These are phyloP conservation scores for Diversispora eburnea DNA, from an alignment of 192 early-diverging fungal genomes.

Conservation along the genomic window DNA sequence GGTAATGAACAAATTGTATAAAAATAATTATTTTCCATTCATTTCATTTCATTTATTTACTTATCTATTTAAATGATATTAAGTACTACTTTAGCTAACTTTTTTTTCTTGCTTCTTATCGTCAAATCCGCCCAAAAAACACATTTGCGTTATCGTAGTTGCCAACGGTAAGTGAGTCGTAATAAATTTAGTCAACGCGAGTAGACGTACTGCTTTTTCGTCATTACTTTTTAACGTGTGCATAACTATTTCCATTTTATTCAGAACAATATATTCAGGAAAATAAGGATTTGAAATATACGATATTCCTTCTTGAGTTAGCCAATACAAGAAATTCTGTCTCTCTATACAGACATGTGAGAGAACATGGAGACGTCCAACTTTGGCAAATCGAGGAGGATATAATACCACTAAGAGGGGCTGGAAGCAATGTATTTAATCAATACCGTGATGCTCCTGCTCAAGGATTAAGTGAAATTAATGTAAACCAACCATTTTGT, in stretches of 20 bases:
- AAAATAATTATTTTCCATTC: background rate
- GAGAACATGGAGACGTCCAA: background rate
- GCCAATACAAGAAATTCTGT: conserved; percentile 1
- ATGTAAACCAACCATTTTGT: conserved; percentile 12
- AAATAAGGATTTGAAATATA: background rate
- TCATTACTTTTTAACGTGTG: conserved; percentile 23
- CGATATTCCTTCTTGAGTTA: background rate
- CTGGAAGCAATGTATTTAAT: background rate
- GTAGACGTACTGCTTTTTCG: conserved; percentile 7
- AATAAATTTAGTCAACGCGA: background rate
- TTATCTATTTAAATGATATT: no score
- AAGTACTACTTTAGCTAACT: no score
- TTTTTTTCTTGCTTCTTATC: background rate
- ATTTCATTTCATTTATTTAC: no score
- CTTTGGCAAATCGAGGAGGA: conserved; percentile 15
- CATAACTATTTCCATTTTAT: conserved; percentile 28
- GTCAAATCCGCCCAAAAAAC: background rate
- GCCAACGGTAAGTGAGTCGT: background rate
- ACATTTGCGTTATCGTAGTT: background rate
- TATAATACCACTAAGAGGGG: background rate
- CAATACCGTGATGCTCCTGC: background rate
- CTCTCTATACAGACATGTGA: conserved; percentile 7
- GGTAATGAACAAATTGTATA: background rate
- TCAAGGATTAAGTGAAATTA: conserved; percentile 23
- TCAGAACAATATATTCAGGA: conserved; percentile 9